These are phyloP conservation scores for Globisporangium mamillatum DNA, from an alignment of 352 stramenopile genomes.

Conservation along the genomic window DNA sequence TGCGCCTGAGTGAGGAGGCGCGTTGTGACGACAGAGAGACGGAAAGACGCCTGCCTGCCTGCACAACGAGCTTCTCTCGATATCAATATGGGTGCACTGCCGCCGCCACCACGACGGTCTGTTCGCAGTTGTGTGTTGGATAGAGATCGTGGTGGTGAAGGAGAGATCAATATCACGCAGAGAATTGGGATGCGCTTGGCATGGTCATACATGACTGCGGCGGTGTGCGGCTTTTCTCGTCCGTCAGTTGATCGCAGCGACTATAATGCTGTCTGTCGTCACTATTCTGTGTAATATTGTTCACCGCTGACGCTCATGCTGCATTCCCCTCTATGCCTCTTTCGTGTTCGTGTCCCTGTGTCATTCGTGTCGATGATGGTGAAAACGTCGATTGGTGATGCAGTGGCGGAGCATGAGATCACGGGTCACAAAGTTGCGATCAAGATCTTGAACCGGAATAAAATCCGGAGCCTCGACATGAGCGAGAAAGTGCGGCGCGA, in stretches of 20 bases:
- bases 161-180: background rate
- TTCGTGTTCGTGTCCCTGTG: background rate
- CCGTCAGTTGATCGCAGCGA: background rate
- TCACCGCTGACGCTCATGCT: conserved; percentile 7
- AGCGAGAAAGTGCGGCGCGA: conserved; percentile 99
- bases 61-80: background rate
- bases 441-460: conserved; percentile 99
- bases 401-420: conserved; percentile 97
- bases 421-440: conserved; percentile 99
- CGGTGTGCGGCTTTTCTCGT: background rate
- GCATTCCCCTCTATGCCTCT: background rate
- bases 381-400: background rate
- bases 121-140: background rate
- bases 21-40: background rate
- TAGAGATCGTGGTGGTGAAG: background rate
- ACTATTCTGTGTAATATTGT: background rate
- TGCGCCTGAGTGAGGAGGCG: background rate
- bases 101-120: background rate
- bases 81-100: background rate
- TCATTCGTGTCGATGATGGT: background rate
- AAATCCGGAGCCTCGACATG: conserved; percentile 99
- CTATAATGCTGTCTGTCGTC: background rate
- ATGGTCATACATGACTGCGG: background rate
- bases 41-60: background rate
- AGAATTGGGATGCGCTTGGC: background rate